Base-by-base conservation (phyloP, 495 filamentous ascomycete genomes). In the Penicillium taxi region DNA sequence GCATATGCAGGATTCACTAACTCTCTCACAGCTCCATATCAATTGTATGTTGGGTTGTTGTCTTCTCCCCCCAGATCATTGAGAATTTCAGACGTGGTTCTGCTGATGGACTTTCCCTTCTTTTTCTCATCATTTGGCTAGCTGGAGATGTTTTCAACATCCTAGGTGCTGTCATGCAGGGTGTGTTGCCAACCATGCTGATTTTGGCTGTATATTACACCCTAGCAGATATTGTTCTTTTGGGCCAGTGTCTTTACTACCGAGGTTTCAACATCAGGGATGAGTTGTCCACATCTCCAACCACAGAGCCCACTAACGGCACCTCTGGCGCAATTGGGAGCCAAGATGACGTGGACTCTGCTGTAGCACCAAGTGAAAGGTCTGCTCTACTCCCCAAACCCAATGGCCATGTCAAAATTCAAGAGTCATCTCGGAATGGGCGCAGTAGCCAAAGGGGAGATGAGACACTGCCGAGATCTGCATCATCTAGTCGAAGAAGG, bases 111-210 rank as follows among this genome's bases (percentile, higher is more conserved):
- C 73, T 98, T 0, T 94, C 86, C 0, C 73, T 96, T 33, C 74
- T 83, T 18, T 98, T 98, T 60, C 74, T 98, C 46, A 71, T 88
- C 30, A 73, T 93, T 41, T 98, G 91, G 91, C 70, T 94, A 4
- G 69, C 80, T 4, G 91, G 91, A 13, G 91, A 98, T 80, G 76
- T 96, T 26, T 98, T 95, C 69, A 98, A 98, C 53, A 88, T 98
- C 32, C 71, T 94, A 2, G 91, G 91, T 4, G 85, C 87, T 11
- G 75, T 95, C 3, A 47, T 96, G n/a, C 91, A 98, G 53, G 84
- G 86, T 14, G 90, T 98, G 6, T 61, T 96, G 23, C 90, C 91
- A 5, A 98, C 91, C 1, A 98, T 98, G 91, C 78, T 85, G 32
- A 96, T 96, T 27, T 69, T 98, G 17, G 91, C 91, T 0, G 72